Conservation (phyloP, 768 basidiomycete genomes). For the Termitomyces sp. region DNA sequence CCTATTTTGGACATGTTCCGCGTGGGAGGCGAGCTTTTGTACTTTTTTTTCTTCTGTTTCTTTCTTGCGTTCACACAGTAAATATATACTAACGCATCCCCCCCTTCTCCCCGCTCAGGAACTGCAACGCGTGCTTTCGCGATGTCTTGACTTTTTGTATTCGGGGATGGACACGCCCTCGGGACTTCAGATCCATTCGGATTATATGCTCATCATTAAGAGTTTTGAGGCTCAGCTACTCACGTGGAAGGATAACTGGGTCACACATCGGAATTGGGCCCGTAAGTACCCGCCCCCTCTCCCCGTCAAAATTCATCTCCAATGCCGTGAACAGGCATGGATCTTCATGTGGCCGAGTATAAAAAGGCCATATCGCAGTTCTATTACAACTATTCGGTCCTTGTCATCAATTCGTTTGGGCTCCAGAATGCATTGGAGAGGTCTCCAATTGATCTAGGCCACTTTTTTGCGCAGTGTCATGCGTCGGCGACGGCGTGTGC, state of each 20-base stretch:
- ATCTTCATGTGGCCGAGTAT: slow-evolving; percentile 31
- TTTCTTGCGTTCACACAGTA: too few species aligned
- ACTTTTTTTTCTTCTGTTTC: too few species aligned
- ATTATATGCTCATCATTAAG: slow-evolving; percentile 81
- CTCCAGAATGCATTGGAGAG: slow-evolving; percentile 93
- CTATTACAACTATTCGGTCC: slow-evolving; percentile 79
- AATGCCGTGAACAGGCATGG: slow-evolving; percentile 19
- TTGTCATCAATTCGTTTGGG: slow-evolving; percentile 94
- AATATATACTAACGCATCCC: too few species aligned
- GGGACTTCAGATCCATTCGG: slow-evolving; percentile 77
- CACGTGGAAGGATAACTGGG: slow-evolving; percentile 54
- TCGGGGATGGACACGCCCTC: slow-evolving; percentile 74
- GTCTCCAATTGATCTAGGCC: slow-evolving; percentile 63
- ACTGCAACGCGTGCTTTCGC: slow-evolving; percentile 82
- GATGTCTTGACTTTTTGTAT: slow-evolving; percentile 88
- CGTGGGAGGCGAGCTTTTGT: too few species aligned
- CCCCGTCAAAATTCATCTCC: not conserved
- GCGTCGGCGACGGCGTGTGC: slow-evolving; percentile 67
- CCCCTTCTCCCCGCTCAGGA: slow-evolving; percentile 37
- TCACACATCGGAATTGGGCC: slow-evolving; percentile 26
- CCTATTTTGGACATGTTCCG: too few species aligned
- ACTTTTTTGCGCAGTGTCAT: slow-evolving; percentile 82
- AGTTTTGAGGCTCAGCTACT: slow-evolving; percentile 77
- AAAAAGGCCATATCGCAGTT: slow-evolving; percentile 55
- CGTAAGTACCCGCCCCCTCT: slow-evolving; percentile 17